These are phyloP conservation scores for Tripidium arundinaceum DNA, from an alignment of 202 grass and related monocot species.

Conservation along the genomic window DNA sequence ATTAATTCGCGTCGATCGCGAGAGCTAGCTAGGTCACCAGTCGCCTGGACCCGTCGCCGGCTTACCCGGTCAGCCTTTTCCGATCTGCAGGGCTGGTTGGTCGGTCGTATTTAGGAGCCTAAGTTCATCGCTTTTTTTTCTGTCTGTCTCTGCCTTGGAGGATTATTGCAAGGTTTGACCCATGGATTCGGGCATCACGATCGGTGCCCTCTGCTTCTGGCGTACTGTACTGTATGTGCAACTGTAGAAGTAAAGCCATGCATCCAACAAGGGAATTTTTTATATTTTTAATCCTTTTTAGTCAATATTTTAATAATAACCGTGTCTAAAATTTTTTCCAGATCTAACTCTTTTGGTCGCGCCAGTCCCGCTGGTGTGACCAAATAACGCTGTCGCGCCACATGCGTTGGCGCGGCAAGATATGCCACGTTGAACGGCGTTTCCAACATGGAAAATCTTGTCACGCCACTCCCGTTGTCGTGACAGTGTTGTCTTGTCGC, in stretches of 20 bases:
- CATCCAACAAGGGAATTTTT: background rate
- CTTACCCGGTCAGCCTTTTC: background rate
- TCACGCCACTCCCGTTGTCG: too few species aligned
- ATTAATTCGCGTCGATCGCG: conserved; percentile 15
- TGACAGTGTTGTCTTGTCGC: too few species aligned
- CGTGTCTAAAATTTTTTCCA: too few species aligned
- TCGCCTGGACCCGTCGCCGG: background rate
- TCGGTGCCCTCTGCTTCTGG: background rate
- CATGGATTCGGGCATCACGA: background rate
- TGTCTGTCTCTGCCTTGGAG: background rate
- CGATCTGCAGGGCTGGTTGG: background rate
- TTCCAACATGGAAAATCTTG: too few species aligned
- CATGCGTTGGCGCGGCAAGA: too few species aligned
- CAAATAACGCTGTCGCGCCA: too few species aligned
- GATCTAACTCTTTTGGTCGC: too few species aligned
- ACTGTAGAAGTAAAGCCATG: background rate
- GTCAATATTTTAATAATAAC: too few species aligned
- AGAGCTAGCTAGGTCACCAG: background rate
- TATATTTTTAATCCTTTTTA: too few species aligned
- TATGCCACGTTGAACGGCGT: too few species aligned
- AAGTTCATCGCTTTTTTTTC: background rate
- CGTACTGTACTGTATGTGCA: background rate
- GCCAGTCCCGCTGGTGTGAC: too few species aligned
- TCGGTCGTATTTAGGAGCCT: background rate
- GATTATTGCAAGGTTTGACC: background rate